These are phyloP conservation scores for Erythrophleum ivorense DNA, from an alignment of 331 rosid species.

Conservation along the genomic window DNA sequence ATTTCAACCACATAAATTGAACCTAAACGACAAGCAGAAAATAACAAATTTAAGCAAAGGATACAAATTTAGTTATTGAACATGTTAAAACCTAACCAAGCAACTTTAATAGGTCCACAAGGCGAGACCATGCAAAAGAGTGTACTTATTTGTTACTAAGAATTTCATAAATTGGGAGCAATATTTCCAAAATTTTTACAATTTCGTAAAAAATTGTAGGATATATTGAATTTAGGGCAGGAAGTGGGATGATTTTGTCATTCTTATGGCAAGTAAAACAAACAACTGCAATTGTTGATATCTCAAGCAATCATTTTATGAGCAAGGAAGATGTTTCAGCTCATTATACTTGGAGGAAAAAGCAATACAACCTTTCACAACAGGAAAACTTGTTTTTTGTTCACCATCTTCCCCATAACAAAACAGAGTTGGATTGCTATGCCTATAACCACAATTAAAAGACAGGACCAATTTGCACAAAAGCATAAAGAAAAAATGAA, in stretches of 20 bases:
- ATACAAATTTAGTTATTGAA: not conserved
- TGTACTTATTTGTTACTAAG: not conserved
- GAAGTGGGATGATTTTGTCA: no score
- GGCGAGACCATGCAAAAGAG: slow-evolving; percentile 15
- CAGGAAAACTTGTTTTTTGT: no score
- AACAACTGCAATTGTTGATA: not conserved
- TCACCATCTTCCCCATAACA: no score
- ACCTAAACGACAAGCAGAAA: slow-evolving; percentile 28
- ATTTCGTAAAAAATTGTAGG: not conserved
- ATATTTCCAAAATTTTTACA: not conserved
- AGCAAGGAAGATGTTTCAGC: no score
- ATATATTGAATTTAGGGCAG: not conserved
- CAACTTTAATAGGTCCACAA: not conserved
- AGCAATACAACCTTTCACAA: no score
- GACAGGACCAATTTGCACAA: no score
- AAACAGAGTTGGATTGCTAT: no score
- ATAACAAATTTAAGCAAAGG: not conserved
- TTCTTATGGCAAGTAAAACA: no score
- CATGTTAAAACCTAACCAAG: not conserved
- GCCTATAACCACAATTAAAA: no score
- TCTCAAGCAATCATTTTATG: not conserved
- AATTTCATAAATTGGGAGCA: not conserved
- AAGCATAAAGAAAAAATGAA: no score
- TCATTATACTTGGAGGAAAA: no score
- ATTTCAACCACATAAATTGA: slow-evolving; percentile 16